A percentile compares a stretch with the other conserved stretches of the same genome.
These are phyloP conservation scores for Skeletonema marinoi DNA, from an alignment of 108 stramenopile species.

Conservation along the genomic window DNA sequence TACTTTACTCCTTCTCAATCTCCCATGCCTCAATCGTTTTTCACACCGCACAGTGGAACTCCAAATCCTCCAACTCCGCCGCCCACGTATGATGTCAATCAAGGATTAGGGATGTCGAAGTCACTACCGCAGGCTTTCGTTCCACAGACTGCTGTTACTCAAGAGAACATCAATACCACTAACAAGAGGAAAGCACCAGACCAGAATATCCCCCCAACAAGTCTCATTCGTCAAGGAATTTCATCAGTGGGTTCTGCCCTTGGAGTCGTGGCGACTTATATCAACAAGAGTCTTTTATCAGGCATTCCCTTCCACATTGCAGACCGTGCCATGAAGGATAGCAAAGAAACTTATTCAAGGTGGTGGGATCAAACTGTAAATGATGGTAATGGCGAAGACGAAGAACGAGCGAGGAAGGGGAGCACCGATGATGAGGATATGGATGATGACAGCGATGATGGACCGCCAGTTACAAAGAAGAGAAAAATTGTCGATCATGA, in stretches of 20 bases:
- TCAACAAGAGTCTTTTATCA: conserved; percentile 38
- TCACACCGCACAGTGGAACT: conserved; percentile 20
- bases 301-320: conserved; percentile 54
- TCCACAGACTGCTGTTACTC: background rate
- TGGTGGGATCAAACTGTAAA: conserved; percentile 39
- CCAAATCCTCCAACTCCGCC: conserved; percentile 37
- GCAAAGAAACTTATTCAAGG: conserved; percentile 43
- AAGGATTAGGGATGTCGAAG: conserved; percentile 1
- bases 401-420: conserved; percentile 10
- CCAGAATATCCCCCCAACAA: background rate
- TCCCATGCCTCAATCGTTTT: conserved; percentile 24
- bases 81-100: conserved; percentile 2
- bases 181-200: conserved; percentile 10
- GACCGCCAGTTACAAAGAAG: conserved; percentile 19
- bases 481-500: conserved; percentile 6
- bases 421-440: conserved; percentile 12
- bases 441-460: background rate
- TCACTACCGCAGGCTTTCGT: conserved; percentile 1
- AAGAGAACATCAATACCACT: background rate
- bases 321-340: conserved; percentile 49
- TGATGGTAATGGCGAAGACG: conserved; percentile 16
- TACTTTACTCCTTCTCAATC: conserved; percentile 4
- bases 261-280: conserved; percentile 39
- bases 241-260: conserved; percentile 40
- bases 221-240: conserved; percentile 37